Percentiles rank a stretch among this genome's conserved stretches.
Evolutionary conservation across 805 yeast species (phyloP).

Genomic region (Candida mattraensis): DNA sequence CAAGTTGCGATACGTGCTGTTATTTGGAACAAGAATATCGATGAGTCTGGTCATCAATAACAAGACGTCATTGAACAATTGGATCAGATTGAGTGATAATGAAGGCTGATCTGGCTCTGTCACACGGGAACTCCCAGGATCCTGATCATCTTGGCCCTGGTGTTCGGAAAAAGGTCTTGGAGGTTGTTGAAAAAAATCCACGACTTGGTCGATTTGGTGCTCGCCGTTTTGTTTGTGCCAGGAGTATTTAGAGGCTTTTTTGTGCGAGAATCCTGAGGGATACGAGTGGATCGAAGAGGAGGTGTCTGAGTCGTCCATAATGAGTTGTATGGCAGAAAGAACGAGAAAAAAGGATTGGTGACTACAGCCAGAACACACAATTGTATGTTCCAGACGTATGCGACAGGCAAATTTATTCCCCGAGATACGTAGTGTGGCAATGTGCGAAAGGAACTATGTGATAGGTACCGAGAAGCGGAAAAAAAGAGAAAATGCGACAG

Average conservation of each 20-base stretch:
- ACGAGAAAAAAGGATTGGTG: too few species aligned
- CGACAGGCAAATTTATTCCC: too few species aligned
- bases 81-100: conserved; percentile 15
- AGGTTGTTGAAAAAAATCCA: conserved; percentile 19
- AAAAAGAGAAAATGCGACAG: too few species aligned
- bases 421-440: too few species aligned
- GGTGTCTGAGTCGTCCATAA: conserved; percentile 11
- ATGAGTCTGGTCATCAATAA: conserved; percentile 19
- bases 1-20: conserved; percentile 24
- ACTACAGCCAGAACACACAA: neutral
- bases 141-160: neutral
- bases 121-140: neutral
- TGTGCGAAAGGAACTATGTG: too few species aligned
- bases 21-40: conserved; percentile 22
- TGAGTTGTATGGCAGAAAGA: conserved; percentile 1
- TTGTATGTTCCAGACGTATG: too few species aligned
- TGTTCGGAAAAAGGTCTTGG: conserved; percentile 9
- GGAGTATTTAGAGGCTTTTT: conserved; percentile 1
- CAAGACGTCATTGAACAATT: conserved; percentile 18
- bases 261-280: conserved; percentile 1
- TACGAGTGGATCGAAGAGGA: conserved; percentile 8
- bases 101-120: conserved; percentile 4
- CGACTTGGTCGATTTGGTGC: conserved; percentile 13
- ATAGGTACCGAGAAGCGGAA: too few species aligned
- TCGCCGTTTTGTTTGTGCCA: too few species aligned